Percentiles rank a stretch among this genome's conserved stretches.
Evolutionary conservation across 2,329 filamentous ascomycete species (phyloP).

Genomic region (Botrytis cinerea): DNA sequence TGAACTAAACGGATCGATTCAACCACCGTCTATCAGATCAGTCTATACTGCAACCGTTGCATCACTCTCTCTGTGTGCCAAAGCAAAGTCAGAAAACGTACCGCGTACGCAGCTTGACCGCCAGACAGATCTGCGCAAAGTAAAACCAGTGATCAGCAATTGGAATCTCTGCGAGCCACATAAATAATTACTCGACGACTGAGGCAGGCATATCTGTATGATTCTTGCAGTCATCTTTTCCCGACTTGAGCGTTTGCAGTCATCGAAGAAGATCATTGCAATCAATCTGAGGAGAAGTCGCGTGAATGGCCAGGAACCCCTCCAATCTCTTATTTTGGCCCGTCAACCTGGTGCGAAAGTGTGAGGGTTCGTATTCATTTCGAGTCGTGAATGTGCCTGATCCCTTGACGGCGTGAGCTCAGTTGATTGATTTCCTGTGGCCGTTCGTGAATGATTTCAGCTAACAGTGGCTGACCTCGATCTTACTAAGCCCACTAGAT

Average conservation of each 20-base stretch:
- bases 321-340: background rate
- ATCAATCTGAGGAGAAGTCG: background rate
- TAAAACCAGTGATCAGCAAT: background rate
- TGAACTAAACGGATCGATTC: background rate
- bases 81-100: background rate
- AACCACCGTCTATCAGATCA: background rate
- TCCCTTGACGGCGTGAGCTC: background rate
- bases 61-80: background rate
- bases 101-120: background rate
- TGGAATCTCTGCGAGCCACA: background rate
- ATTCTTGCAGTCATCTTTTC: too few relatives aligned
- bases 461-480: background rate
- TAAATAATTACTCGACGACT: too few relatives aligned
- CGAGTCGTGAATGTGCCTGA: background rate
- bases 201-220: too few relatives aligned
- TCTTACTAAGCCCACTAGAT: background rate
- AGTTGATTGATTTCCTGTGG: background rate
- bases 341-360: background rate
- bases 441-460: background rate
- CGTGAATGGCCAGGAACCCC: background rate
- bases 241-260: background rate
- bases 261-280: background rate
- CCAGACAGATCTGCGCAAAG: background rate
- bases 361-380: background rate
- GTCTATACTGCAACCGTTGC: background rate